Evolutionary conservation across 345 rosid genomes (phyloP), one percentile per base, ranked within the genome.

Genomic region (Syzygium grande): DNA sequence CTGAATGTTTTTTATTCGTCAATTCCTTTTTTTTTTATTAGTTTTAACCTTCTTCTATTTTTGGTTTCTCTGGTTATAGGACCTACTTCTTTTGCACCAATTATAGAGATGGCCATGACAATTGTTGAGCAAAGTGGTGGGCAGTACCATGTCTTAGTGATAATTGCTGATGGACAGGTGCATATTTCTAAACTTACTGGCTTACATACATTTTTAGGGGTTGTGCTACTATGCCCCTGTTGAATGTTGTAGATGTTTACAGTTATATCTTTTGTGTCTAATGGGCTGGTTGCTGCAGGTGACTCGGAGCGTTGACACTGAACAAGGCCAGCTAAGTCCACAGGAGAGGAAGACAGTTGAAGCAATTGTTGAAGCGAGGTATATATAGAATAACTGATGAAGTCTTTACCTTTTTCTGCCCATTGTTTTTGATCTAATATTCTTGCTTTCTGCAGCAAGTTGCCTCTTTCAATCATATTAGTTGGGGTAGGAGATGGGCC

Each of bases 401-500:
- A 54, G 46, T 34, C 65, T 17, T 51, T 53, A 58, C 56, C 10
- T 11, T 84, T 53, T 53, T 53, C 56, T 52, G 46, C 43, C 63
- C 1, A 1, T 11, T 25, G 43, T 55, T 55, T 52, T 52, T 30
- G 4, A 41, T 85, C 89, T 84, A 27, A 88, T 83, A 77, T 83
- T 41, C 91, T 89, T 88, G 83, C 38, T 86, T 51, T 53, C 87
- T 87, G 30, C 93, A 95, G 98, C 88, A 91, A 96, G 90, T 95
- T 95, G 92, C 99, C 99, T 46, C 87, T 98, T 84, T 97, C 99
- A 46, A 96, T 98, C 78, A 91, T 97, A 77, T 91, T 97, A 86
- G 99, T 98, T 0, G 99, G 99, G 84, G 99, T 98, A 2, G 99
- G 99, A 41, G 99, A 98, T 90, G 99, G 99, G 22, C 99, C 99